These are phyloP conservation scores for Penicillium sp. DNA, from an alignment of 2,329 filamentous ascomycete genomes.

Conservation along the genomic window DNA sequence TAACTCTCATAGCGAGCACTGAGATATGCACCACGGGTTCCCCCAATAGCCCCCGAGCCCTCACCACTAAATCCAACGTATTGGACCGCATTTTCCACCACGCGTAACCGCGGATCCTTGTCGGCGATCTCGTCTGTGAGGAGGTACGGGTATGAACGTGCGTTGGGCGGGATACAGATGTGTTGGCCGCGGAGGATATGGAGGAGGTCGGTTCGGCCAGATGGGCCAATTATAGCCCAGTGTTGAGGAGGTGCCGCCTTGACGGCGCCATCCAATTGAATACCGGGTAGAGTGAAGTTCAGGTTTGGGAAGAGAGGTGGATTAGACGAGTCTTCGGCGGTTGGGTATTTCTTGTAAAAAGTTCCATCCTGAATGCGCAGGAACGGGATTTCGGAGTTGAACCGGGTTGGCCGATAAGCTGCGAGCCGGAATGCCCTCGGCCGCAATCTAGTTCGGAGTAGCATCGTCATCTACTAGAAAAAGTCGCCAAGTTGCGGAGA, in stretches of 20 bases:
- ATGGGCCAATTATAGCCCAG: slow-evolving; percentile 81
- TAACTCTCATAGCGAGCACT: slow-evolving; percentile 87
- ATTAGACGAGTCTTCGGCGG: slow-evolving; percentile 47
- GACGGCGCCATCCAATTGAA: not conserved
- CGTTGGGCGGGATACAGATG: slow-evolving; percentile 70
- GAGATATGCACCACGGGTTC: slow-evolving; percentile 69
- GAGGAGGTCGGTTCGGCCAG: slow-evolving; percentile 78
- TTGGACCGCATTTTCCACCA: slow-evolving; percentile 67
- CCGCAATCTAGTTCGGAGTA: slow-evolving; percentile 14
- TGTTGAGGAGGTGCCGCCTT: slow-evolving; percentile 48
- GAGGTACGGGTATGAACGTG: slow-evolving; percentile 76
- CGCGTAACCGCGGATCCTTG: slow-evolving; percentile 52
- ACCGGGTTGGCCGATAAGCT: slow-evolving; percentile 1
- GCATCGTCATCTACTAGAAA: slow-evolving; percentile 6
- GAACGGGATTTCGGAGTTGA: slow-evolving; percentile 47
- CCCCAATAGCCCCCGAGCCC: slow-evolving; percentile 49
- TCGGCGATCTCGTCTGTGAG: slow-evolving; percentile 58
- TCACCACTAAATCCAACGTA: slow-evolving; percentile 90
- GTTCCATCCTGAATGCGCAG: slow-evolving; percentile 74
- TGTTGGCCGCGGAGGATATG: slow-evolving; percentile 73
- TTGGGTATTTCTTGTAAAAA: slow-evolving; percentile 76
- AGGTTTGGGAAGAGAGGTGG: slow-evolving; percentile 70
- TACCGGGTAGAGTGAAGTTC: slow-evolving; percentile 61
- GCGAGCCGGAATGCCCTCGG: slow-evolving; percentile 3
- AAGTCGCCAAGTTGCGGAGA: not conserved